Base-by-base conservation (phyloP, 2,329 filamentous ascomycete species). In the Pseudopyricularia cyperi region DNA sequence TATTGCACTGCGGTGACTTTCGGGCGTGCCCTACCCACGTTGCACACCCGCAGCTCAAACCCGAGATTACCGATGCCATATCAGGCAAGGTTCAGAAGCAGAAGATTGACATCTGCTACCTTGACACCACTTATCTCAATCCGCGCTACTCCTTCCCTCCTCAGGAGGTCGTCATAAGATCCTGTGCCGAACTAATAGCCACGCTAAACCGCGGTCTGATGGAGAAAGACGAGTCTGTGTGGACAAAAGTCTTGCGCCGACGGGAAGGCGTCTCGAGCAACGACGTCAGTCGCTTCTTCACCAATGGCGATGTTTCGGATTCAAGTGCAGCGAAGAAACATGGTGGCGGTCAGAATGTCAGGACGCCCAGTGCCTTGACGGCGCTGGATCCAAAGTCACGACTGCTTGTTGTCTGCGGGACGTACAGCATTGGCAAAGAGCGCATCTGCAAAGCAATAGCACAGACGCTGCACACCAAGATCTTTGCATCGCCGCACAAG, bases 391-490 rank as follows among this genome's bases (percentile, higher is more conserved):
- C 49, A 8, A 73, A 74, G 46, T 82, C 87, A 47, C 83, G 89
- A 4, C 75, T 98, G 2, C 77, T 98, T 0, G 87, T 98, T 5
- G 80, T 98, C 7, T 94, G 95, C 55, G 93, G 93, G 46, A 98
- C 93, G 0, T 98, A 98, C 68, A 94, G 87, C 59, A 98, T 98
- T 61, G 93, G 93, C 62, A 98, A 98, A 68, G 93, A 98, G 66
- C 85, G 90, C 39, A 90, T 98, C 57, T 97, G 91, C 64, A 75
- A 95, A 32, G 90, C 89, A 44, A 95, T 98, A 57, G 93, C 93
- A 4, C 80, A 84, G 59, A 90, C 90, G 0, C 74, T 98, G 2
- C 74, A 82, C 37, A 87, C 83, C 58, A 95, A 95, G 63, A 97
- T 98, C 56, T 98, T 85, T 62, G 91, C 91, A 0, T 81, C 88